Conservation (phyloP, 371 early-diverging fungal species). For the Gilbertella persicaria region DNA sequence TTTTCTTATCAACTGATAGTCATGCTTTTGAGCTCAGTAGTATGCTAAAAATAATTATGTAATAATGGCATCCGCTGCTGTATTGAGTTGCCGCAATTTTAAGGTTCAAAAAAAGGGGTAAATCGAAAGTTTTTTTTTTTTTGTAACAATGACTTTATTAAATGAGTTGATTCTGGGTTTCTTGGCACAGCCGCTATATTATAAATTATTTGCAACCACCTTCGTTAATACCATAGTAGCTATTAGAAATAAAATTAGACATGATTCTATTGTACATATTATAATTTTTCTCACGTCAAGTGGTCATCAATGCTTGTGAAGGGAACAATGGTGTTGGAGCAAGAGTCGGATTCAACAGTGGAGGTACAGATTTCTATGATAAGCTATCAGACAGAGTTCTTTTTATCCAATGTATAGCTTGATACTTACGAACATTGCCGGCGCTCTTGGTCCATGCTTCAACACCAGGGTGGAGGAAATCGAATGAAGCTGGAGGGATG, state of each 20-base stretch:
- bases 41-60: no score
- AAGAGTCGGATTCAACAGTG: constrained; percentile 9
- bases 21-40: no score
- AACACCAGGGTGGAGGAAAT: constrained; percentile 44
- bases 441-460: constrained; percentile 48
- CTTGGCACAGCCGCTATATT: no score
- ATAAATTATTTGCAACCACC: no score
- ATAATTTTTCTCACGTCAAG: constrained; percentile 12
- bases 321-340: constrained; percentile 28
- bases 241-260: not conserved
- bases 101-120: no score
- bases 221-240: constrained; percentile 18
- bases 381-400: not conserved
- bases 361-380: constrained; percentile 18
- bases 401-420: not conserved
- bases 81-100: no score
- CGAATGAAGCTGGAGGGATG: constrained; percentile 48
- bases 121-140: no score
- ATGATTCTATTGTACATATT: not conserved
- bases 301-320: constrained; percentile 24
- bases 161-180: no score
- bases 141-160: no score
- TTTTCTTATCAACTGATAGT: no score
- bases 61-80: no score
- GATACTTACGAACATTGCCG: constrained; percentile 12